Conservation (phyloP, 805 yeast genomes). For the Saturnispora kantuleensis region DNA sequence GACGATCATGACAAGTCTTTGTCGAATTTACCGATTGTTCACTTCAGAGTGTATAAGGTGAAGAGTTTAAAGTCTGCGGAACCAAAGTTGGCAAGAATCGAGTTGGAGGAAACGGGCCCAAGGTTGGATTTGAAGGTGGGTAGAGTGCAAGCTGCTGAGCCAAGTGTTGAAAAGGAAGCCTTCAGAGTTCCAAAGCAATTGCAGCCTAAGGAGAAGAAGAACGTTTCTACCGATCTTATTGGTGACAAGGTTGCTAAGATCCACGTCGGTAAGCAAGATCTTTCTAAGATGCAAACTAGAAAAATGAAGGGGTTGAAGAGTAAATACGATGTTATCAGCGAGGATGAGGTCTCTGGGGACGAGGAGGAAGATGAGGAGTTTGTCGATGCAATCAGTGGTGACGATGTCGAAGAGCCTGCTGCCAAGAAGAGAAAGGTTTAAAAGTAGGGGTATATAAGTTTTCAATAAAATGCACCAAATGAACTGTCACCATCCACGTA, state of each 20-base stretch:
- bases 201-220: conserved; percentile 77
- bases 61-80: conserved; percentile 67
- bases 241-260: conserved; percentile 97
- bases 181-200: conserved; percentile 69
- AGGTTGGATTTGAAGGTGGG: conserved; percentile 90
- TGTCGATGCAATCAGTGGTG: conserved; percentile 20
- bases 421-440: conserved; percentile 21
- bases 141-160: conserved; percentile 68
- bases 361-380: conserved; percentile 21
- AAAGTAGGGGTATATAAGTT: background rate
- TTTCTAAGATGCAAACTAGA: conserved; percentile 84
- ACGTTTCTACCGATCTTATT: conserved; percentile 74
- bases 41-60: conserved; percentile 85
- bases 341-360: conserved; percentile 38
- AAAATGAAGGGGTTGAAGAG: conserved; percentile 97
- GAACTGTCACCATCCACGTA: background rate
- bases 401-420: conserved; percentile 13
- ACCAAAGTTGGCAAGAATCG: conserved; percentile 89
- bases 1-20: conserved; percentile 62
- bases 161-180: conserved; percentile 90
- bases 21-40: conserved; percentile 59
- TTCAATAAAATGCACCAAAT: conserved; percentile 5
- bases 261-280: conserved; percentile 93
- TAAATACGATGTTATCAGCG: conserved; percentile 62
- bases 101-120: conserved; percentile 92